Percentiles rank a stretch among this genome's conserved stretches.
These are phyloP conservation scores for Hanseniaspora pseudoguilliermondii DNA, from an alignment of 805 yeast genomes.

Conservation along the genomic window DNA sequence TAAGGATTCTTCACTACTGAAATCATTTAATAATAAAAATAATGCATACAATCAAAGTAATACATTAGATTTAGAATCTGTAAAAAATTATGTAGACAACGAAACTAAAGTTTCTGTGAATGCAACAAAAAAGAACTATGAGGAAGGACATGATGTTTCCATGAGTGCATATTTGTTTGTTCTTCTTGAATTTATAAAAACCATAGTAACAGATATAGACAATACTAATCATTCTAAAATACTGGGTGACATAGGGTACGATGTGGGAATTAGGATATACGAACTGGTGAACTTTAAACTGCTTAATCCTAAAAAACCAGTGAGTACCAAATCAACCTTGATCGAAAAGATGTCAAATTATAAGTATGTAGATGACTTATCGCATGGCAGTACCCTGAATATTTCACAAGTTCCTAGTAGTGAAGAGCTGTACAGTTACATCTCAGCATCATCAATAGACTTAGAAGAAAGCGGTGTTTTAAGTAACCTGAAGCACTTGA, in stretches of 20 bases:
- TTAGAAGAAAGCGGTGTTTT: conserved; percentile 37
- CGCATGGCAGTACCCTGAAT: background rate
- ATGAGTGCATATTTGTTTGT: conserved; percentile 56
- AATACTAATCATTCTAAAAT: conserved; percentile 46
- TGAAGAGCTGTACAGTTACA: conserved; percentile 1
- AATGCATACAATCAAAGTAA: conserved; percentile 1
- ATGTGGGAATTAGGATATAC: conserved; percentile 55
- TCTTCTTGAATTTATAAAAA: conserved; percentile 56
- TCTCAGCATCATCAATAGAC: background rate
- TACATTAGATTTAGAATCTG: background rate
- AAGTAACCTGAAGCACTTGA: conserved; percentile 41
- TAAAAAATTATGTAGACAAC: background rate
- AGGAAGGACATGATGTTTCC: conserved; percentile 38
- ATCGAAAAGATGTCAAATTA: background rate
- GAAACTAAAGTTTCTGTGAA: background rate
- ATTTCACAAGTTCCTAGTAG: background rate
- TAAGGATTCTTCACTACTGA: background rate
- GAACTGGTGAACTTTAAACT: conserved; percentile 38
- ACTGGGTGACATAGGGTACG: conserved; percentile 61
- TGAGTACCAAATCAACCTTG: background rate
- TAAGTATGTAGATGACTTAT: background rate
- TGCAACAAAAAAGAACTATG: background rate
- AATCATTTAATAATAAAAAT: background rate
- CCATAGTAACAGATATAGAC: conserved; percentile 37
- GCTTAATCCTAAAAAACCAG: conserved; percentile 19